Evolutionary conservation across 2,329 filamentous ascomycete genomes (phyloP).

Genomic region (Macrophomina phaseolina): DNA sequence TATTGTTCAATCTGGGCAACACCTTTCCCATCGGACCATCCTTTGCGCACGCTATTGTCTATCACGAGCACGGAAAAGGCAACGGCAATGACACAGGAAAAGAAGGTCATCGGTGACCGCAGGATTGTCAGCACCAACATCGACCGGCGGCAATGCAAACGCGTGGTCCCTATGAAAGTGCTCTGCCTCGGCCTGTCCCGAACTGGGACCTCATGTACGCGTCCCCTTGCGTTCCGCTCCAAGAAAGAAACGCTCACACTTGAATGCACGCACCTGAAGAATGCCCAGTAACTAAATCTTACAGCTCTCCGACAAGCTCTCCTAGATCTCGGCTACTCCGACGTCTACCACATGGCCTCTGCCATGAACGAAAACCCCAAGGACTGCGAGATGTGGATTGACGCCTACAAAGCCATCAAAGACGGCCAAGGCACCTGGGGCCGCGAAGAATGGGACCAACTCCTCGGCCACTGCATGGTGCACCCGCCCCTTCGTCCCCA

Average conservation of each 20-base stretch:
- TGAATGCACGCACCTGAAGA: not conserved
- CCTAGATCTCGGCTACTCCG: constrained; percentile 29
- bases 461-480: constrained; percentile 37
- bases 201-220: constrained; percentile 36
- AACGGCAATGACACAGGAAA: not conserved
- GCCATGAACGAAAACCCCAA: not conserved
- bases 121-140: not conserved
- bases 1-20: not conserved
- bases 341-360: constrained; percentile 2
- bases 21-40: not conserved
- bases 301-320: constrained; percentile 37
- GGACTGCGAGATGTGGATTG: constrained; percentile 36
- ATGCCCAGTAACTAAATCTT: constrained; percentile 25
- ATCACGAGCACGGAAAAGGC: not conserved
- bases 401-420: constrained; percentile 43
- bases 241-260: too few species aligned
- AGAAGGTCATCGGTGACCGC: not conserved
- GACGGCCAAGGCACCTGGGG: constrained; percentile 34
- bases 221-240: not conserved
- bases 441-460: constrained; percentile 41
- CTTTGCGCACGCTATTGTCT: not conserved
- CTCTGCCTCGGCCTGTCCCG: constrained; percentile 43
- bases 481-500: too few species aligned
- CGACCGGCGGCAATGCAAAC: not conserved
- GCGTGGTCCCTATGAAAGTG: constrained; percentile 35